These are phyloP conservation scores for Fraxinus paxiana DNA, from an alignment of 305 asterid species.

Conservation along the genomic window DNA sequence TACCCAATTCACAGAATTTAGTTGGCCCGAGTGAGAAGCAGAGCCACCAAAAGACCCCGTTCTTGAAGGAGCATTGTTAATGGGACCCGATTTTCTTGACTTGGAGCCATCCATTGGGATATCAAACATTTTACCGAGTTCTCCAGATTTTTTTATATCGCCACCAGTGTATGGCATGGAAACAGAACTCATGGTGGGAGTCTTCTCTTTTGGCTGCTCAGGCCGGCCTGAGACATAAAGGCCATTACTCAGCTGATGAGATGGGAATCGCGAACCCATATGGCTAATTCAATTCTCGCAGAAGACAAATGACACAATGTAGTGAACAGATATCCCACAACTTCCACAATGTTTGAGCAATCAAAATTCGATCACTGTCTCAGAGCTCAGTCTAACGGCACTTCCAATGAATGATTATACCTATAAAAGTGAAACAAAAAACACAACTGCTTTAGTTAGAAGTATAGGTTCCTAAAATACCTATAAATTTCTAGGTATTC, in stretches of 20 bases:
- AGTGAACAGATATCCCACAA: background rate
- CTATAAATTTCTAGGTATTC: background rate
- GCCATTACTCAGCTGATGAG: slow-evolving; percentile 74
- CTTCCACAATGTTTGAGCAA: slow-evolving; percentile 7
- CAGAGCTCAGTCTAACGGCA: slow-evolving; percentile 20
- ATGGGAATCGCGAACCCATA: slow-evolving; percentile 79
- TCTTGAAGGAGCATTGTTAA: slow-evolving; percentile 56
- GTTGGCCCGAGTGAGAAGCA: slow-evolving; percentile 61
- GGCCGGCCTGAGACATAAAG: slow-evolving; percentile 77
- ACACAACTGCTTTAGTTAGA: background rate
- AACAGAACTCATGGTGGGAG: slow-evolving; percentile 66
- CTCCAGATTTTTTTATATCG: slow-evolving; percentile 73
- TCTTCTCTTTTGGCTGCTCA: slow-evolving; percentile 65
- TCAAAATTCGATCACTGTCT: background rate
- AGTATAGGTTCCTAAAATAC: background rate
- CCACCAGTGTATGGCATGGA: slow-evolving; percentile 87
- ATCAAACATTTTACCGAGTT: slow-evolving; percentile 77
- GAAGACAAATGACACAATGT: slow-evolving; percentile 24
- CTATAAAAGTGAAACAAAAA: slow-evolving; percentile 22
- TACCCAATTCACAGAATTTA: slow-evolving; percentile 40
- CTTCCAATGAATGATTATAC: slow-evolving; percentile 22
- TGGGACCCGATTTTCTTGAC: slow-evolving; percentile 72
- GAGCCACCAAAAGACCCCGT: slow-evolving; percentile 68
- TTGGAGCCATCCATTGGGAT: slow-evolving; percentile 51
- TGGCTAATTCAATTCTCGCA: slow-evolving; percentile 15